Percentiles rank a stretch among this genome's conserved stretches.
phyloP scores from a whole-genome alignment of 1,139 yeast genomes.

The Saccharomycopsis hybrid region DNA sequence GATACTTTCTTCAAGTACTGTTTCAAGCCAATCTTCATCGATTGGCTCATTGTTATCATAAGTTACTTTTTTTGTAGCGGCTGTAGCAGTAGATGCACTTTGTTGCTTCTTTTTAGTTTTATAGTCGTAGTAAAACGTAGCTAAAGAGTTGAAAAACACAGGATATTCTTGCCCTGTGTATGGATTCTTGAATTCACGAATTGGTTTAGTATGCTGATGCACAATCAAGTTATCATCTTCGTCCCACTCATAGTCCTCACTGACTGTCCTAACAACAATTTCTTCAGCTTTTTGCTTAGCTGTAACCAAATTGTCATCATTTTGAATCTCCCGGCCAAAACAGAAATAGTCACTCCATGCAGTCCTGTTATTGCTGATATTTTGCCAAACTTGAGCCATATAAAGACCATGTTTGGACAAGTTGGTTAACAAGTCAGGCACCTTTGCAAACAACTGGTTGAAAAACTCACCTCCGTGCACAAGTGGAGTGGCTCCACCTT shows the following conservation, averaged over 20 bases:
- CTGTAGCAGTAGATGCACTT: conserved; percentile 3
- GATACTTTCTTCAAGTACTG: conserved; percentile 24
- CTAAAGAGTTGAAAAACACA: conserved; percentile 28
- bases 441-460: conserved; percentile 23
- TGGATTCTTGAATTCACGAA: conserved; percentile 21
- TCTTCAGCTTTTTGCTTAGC: conserved; percentile 27
- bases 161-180: conserved; percentile 21
- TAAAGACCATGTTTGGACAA: conserved; percentile 26
- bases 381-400: conserved; percentile 25
- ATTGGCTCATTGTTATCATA: conserved; percentile 27
- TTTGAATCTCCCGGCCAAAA: conserved; percentile 27
- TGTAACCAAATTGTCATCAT: conserved; percentile 25
- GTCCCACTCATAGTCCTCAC: conserved; percentile 28
- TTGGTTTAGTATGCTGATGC: conserved; percentile 28
- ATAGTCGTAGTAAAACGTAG: conserved; percentile 21
- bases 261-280: conserved; percentile 25
- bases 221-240: conserved; percentile 26
- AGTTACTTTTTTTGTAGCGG: conserved; percentile 22
- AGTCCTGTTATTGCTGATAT: conserved; percentile 20
- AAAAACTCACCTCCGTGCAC: conserved; percentile 31
- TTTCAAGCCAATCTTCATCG: conserved; percentile 24
- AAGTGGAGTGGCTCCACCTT: conserved; percentile 31
- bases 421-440: conserved; percentile 26
- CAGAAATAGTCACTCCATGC: conserved; percentile 30
- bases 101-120: too few species aligned